Base-by-base conservation (phyloP, 140 eudicot species). In the Flaveria floridana region DNA sequence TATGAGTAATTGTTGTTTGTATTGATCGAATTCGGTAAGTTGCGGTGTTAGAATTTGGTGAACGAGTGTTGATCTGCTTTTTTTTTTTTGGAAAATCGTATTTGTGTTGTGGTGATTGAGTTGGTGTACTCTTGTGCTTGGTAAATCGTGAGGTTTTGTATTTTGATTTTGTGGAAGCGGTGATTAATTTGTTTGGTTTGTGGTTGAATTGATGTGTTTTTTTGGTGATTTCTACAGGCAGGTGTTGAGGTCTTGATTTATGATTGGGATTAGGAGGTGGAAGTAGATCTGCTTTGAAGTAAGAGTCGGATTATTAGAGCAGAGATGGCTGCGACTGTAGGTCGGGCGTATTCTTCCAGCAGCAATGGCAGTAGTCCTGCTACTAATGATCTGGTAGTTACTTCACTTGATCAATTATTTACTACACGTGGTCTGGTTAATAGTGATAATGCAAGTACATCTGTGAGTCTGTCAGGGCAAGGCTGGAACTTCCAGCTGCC, bases 291-390 rank as follows among this genome's bases (percentile, higher is more conserved):
- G 71, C 75, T 75, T 76, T 65, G 73, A 67, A 75, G 18, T 55
- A 53, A 72, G 77, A 82, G 72, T 77, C 55, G 37, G 25, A 46
- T 25, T 64, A 61, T 30, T 57, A 75, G 74, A 75, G 77, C 61
- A 76, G 83, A 84, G 80, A 76, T 94, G 99, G 97, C 97, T 42
- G 84, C 99, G 10, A 77, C 96, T 74, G 71, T 84, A 62, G 85
- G 86, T 63, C 70, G 97, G 95, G 93, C 97, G 64, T 85, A 79
- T 81, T 61, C 96, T 81, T 86, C 94, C 77, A 68, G 81, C 76
- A 94, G 86, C 84, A 95, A 94, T 84, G 81, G 87, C 80, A 78
- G 86, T 79, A 73, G 83, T 66, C 89, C 71, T 75, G 64, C 91
- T 25, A 41, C 84, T 73, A 88, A 78, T 82, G 95, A 94, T 81